Base-by-base conservation (phyloP, 2,329 filamentous ascomycete genomes). In the Alternaria tenuissima region DNA sequence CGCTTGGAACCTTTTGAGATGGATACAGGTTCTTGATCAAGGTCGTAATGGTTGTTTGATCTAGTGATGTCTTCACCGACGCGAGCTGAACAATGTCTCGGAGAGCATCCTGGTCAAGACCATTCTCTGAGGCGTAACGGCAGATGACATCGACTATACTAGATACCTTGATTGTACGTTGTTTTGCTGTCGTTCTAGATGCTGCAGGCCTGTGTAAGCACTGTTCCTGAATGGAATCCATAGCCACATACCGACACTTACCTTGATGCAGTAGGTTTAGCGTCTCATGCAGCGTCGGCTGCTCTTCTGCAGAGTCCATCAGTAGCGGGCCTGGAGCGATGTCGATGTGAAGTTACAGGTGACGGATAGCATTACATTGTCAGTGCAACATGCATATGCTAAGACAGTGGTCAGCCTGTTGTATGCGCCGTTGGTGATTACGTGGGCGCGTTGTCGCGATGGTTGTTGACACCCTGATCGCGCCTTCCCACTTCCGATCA, bases 1-100 rank as follows among this genome's bases (percentile, higher is more conserved):
- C 82, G 34, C 85, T 82, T 12, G 86, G 75, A n/a, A 96, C 84
- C 42, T 83, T 83, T 39, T 84, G 82, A n/a, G 86, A 84, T 2
- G 93, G 92, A 76, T 94, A 96, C 51, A 96, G 81, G 61, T 90
- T 91, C 64, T 89, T 91, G 68, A 93, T 79, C 49, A 96, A 81
- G 28, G 83, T 86, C 14, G 86, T 88, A 28, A 90, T 83, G 66
- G 88, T 93, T 28, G 88, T 88, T 77, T 95, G 93, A 75, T 95
- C 92, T 22, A 96, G 84, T 67, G 89, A 82, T 67, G 84, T 91
- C 47, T 88, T 88, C 22, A 82, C 81, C 20, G 89, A 89, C 65
- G 92, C 78, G 57, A 94, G 82, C 59, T 89, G 85, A 65, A 95
- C 80, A 32, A 96, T 81, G 54, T 84, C 82, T 55, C 83, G 80